Percentiles rank a stretch among this genome's conserved stretches.
phyloP scores from a whole-genome alignment of 2,329 filamentous ascomycete genomes.

The Neoarthrinium moseri region DNA sequence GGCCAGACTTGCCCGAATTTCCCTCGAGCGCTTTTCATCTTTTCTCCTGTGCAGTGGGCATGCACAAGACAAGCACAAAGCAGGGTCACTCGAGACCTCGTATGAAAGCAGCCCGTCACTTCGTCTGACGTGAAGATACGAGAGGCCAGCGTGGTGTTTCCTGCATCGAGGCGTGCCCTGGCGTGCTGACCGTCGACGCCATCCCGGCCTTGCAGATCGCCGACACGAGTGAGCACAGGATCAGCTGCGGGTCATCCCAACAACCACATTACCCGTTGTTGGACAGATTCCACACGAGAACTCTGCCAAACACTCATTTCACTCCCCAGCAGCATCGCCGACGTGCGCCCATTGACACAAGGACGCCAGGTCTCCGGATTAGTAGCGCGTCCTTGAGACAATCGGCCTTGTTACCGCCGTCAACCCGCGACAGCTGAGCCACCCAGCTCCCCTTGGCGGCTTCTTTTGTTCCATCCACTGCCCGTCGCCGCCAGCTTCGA shows the following conservation, averaged over 20 bases:
- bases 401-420: neutral
- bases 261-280: neutral
- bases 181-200: neutral
- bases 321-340: neutral
- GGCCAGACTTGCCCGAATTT: no score
- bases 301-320: neutral
- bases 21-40: no score
- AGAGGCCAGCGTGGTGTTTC: slow-evolving; percentile 2
- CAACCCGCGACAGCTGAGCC: slow-evolving; percentile 1
- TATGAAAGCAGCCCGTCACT: no score
- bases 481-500: slow-evolving; percentile 14
- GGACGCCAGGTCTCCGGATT: neutral
- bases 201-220: neutral
- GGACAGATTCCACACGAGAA: neutral
- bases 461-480: slow-evolving; percentile 11
- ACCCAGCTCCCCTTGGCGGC: no score
- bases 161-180: neutral
- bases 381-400: slow-evolving; percentile 1
- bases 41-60: no score
- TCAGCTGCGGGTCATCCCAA: neutral
- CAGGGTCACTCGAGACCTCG: neutral
- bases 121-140: neutral
- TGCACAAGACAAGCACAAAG: no score
- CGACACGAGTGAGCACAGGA: neutral
- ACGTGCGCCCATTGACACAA: neutral